Conservation (phyloP, 108 stramenopile species). For the Discostella stelligeroides region DNA sequence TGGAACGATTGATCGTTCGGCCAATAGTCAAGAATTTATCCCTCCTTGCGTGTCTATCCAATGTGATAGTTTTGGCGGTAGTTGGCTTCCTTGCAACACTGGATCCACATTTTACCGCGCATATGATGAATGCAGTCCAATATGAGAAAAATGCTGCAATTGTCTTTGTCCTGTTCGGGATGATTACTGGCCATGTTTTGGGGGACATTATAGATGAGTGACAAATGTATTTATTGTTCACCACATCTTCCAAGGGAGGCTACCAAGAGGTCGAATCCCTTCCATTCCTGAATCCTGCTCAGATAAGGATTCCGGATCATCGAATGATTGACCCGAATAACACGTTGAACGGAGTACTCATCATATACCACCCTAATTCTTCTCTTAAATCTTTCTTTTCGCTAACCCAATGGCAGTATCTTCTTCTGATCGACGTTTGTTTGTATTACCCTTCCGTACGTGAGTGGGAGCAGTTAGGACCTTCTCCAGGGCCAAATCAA, state of each 20-base stretch:
- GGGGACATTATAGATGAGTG: background rate
- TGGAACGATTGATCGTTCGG: background rate
- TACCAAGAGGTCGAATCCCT: too few relatives aligned
- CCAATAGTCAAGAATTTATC: background rate
- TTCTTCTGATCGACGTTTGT: conserved; percentile 31
- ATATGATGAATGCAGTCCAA: conserved; percentile 9
- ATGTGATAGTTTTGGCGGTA: conserved; percentile 17
- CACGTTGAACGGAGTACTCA: background rate
- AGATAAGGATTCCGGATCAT: too few relatives aligned
- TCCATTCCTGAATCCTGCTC: too few relatives aligned
- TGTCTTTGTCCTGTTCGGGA: conserved; percentile 14
- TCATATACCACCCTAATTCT: background rate
- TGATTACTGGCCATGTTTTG: conserved; percentile 11
- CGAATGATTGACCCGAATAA: too few relatives aligned
- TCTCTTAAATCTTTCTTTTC: background rate
- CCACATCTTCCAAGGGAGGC: too few relatives aligned
- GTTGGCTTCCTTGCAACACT: conserved; percentile 1
- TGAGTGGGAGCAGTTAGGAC: conserved; percentile 63
- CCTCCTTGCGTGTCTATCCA: conserved; percentile 4
- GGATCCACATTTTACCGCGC: conserved; percentile 4
- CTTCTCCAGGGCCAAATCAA: conserved; percentile 81
- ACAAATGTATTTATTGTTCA: background rate
- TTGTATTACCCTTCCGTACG: conserved; percentile 43
- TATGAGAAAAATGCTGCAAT: conserved; percentile 18
- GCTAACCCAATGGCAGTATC: conserved; percentile 12